Conservation (phyloP, 495 filamentous ascomycete genomes). For the Trichoderma erinaceum region DNA sequence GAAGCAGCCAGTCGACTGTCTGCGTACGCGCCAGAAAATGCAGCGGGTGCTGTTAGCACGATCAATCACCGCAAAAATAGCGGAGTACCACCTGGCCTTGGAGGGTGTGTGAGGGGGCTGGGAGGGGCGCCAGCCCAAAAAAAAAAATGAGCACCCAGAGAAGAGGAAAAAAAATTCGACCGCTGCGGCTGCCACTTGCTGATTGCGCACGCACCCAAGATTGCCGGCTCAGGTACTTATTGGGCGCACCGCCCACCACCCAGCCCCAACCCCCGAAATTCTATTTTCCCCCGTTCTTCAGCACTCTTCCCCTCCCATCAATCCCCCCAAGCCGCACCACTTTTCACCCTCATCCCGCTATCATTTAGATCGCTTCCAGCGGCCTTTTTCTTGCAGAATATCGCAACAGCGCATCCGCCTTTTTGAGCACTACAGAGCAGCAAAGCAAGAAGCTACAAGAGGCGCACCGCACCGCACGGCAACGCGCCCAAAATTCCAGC, state of each 20-base stretch:
- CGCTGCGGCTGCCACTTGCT: slow-evolving; percentile 9
- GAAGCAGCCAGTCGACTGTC: background rate
- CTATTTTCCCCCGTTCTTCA: slow-evolving; percentile 13
- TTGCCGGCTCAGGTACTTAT: slow-evolving; percentile 1
- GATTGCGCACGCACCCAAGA: slow-evolving; percentile 1
- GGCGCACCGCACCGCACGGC: slow-evolving; percentile 6
- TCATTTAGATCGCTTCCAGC: slow-evolving; percentile 11
- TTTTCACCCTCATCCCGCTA: slow-evolving; percentile 7
- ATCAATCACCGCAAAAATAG: background rate
- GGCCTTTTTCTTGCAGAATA: slow-evolving; percentile 3
- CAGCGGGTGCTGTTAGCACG: slow-evolving; percentile 4
- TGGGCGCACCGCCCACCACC: slow-evolving; percentile 7
- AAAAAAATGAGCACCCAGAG: background rate
- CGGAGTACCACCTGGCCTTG: background rate
- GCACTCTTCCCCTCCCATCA: slow-evolving; percentile 1
- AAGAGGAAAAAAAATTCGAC: slow-evolving; percentile 1
- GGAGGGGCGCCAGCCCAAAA: slow-evolving; percentile 10
- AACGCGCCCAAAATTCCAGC: slow-evolving; percentile 14
- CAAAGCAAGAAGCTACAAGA: slow-evolving; percentile 10
- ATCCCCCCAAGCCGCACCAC: slow-evolving; percentile 3
- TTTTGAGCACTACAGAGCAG: background rate
- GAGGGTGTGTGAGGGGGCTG: background rate
- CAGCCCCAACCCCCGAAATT: background rate
- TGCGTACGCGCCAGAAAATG: slow-evolving; percentile 5
- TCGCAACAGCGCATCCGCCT: slow-evolving; percentile 2